Conservation (phyloP, 1,284 basidiomycete genomes). For the Ustilago hordei region DNA sequence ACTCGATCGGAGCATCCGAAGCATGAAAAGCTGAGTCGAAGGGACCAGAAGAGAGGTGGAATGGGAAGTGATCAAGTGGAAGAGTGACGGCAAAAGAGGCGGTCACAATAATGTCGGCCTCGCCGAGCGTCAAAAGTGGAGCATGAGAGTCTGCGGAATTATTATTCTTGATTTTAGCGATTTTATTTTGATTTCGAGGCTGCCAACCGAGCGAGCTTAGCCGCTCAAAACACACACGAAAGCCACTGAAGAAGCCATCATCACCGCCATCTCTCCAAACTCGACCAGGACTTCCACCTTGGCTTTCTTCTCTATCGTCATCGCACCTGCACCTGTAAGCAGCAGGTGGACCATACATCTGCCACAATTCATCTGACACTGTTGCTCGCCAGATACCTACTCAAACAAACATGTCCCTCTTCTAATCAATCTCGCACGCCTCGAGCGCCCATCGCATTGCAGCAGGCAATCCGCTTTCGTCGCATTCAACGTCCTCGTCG, state of each 20-base stretch:
- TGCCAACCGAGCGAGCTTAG: slow-evolving; percentile 4
- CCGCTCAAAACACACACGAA: slow-evolving; percentile 1
- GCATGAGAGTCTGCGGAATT: neutral
- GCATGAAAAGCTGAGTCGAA: neutral
- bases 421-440: neutral
- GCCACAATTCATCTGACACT: too few relatives aligned
- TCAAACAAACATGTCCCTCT: neutral
- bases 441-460: neutral
- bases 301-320: neutral
- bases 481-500: neutral
- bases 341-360: too few relatives aligned
- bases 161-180: neutral
- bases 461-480: neutral
- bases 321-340: neutral
- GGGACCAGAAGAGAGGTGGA: neutral
- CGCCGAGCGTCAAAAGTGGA: too few relatives aligned
- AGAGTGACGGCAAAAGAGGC: too few relatives aligned
- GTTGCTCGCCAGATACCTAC: neutral
- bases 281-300: neutral
- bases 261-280: neutral
- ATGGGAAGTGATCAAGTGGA: too few relatives aligned
- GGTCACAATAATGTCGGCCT: too few relatives aligned
- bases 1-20: slow-evolving; percentile 3
- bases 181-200: neutral
- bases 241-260: neutral